Percentiles rank a stretch among this genome's conserved stretches.
Evolutionary conservation across 108 stramenopile genomes (phyloP).

Genomic region (Craspedostauros australis): DNA sequence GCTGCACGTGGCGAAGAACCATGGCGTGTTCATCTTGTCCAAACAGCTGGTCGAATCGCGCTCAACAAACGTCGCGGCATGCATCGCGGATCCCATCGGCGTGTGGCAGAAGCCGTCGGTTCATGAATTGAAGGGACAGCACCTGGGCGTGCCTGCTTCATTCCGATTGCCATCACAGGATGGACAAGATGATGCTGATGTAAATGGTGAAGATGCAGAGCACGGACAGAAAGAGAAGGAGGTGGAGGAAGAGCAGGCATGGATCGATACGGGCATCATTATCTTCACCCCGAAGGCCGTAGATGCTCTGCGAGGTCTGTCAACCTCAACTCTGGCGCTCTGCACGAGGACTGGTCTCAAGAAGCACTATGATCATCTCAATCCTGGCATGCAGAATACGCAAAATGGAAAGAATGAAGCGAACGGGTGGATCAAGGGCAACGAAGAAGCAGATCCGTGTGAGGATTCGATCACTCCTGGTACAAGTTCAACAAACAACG

Average conservation of each 20-base stretch:
- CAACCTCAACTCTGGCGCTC: constrained; percentile 15
- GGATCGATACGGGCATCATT: constrained; percentile 80
- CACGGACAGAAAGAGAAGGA: constrained; percentile 6
- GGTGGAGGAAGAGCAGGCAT: constrained; percentile 34
- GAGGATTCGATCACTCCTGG: no score
- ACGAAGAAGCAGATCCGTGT: neutral
- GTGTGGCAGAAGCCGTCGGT: constrained; percentile 65
- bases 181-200: no score
- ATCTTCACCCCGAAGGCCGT: constrained; percentile 58
- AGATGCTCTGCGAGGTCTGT: constrained; percentile 25
- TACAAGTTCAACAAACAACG: neutral
- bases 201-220: no score
- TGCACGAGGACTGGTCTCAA: constrained; percentile 40
- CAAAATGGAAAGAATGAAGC: constrained; percentile 15
- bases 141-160: constrained; percentile 16
- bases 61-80: neutral
- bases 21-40: constrained; percentile 71
- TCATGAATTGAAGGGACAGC: constrained; percentile 34
- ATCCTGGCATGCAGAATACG: no score
- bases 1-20: constrained; percentile 59
- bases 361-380: constrained; percentile 23
- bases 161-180: no score
- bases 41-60: neutral
- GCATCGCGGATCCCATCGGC: constrained; percentile 5
- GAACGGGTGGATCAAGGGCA: neutral